These are phyloP conservation scores for Eucalyptus regnans DNA, from an alignment of 345 rosid genomes.

Conservation along the genomic window DNA sequence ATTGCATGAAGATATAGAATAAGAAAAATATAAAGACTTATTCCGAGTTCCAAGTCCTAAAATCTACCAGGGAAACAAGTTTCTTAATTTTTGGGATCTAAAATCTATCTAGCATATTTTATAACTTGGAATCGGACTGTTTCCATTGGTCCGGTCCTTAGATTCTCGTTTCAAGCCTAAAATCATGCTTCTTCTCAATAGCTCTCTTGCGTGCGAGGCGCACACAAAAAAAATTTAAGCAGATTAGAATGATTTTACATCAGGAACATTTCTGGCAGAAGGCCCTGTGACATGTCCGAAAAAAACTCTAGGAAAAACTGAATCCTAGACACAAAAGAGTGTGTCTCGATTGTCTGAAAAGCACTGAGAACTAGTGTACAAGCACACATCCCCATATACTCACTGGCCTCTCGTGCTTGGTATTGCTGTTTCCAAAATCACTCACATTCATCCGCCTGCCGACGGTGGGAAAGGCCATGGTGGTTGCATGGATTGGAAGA, in stretches of 20 bases:
- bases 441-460: not conserved
- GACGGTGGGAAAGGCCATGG: not conserved
- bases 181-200: not conserved
- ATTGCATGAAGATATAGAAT: no score
- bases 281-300: not conserved
- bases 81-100: no score
- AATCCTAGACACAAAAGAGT: not conserved
- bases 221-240: no score
- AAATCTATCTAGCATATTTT: accelerated
- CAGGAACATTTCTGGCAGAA: not conserved
- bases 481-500: not conserved
- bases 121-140: no score
- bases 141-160: no score
- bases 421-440: not conserved
- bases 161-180: no score
- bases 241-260: not conserved
- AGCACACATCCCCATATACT: not conserved
- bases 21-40: no score
- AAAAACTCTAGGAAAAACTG: not conserved
- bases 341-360: not conserved
- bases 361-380: not conserved
- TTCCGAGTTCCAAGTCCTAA: accelerated
- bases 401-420: not conserved
- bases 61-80: accelerated
- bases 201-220: not conserved